Conservation (phyloP, 164 flowering plant genomes). For the Macadamia tetraphylla region DNA sequence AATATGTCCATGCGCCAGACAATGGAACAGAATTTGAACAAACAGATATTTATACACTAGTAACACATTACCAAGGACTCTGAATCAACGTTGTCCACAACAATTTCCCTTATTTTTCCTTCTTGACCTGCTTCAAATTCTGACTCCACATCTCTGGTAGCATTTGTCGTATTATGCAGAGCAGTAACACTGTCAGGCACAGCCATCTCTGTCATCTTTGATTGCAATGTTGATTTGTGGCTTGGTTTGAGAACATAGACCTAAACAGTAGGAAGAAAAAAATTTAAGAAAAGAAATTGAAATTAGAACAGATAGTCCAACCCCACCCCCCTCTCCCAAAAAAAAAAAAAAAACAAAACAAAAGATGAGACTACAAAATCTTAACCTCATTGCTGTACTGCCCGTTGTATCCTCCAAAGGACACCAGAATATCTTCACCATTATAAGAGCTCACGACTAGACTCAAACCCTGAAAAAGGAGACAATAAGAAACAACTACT, state of each 20-base stretch:
- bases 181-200: slow-evolving; percentile 77
- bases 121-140: slow-evolving; percentile 73
- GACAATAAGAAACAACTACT: slow-evolving; percentile 8
- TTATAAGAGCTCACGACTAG: slow-evolving; percentile 72
- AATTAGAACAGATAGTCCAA: too few species aligned
- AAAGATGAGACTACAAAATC: not conserved
- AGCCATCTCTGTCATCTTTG: slow-evolving; percentile 56
- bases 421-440: slow-evolving; percentile 83
- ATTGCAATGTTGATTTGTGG: slow-evolving; percentile 74
- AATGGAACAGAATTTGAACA: not conserved
- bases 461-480: slow-evolving; percentile 73
- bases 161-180: slow-evolving; percentile 60
- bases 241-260: slow-evolving; percentile 91
- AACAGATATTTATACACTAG: not conserved
- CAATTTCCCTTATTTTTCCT: slow-evolving; percentile 84
- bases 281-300: slow-evolving; percentile 5
- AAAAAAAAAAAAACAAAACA: too few species aligned
- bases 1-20: not conserved
- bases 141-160: slow-evolving; percentile 72
- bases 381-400: slow-evolving; percentile 91
- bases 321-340: too few species aligned
- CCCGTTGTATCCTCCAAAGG: slow-evolving; percentile 99
- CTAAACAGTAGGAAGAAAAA: slow-evolving; percentile 29
- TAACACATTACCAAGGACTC: slow-evolving; percentile 44
- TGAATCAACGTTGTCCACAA: slow-evolving; percentile 63